Percentiles rank a stretch among this genome's conserved stretches.
phyloP scores from a whole-genome alignment of 176 grass and related monocot genomes.

The Dendrocalamus sinicus region DNA sequence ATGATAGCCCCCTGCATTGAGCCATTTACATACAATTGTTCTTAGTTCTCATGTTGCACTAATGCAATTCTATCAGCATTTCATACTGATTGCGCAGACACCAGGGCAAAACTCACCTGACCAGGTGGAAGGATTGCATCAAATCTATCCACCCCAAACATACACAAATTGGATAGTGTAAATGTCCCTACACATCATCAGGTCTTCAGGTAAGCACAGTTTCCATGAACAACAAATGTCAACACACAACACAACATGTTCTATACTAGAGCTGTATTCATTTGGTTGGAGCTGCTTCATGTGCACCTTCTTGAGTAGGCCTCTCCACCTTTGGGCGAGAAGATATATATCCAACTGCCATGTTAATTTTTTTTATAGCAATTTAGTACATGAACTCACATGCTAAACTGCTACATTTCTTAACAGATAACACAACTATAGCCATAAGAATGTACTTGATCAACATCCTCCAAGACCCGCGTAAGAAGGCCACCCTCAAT shows the following conservation, averaged over 20 bases:
- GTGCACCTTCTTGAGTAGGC: slow-evolving; percentile 76
- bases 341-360: slow-evolving; percentile 89
- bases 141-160: slow-evolving; percentile 96
- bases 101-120: slow-evolving; percentile 61
- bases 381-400: not conserved
- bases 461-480: slow-evolving; percentile 76
- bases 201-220: slow-evolving; percentile 30
- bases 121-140: slow-evolving; percentile 98
- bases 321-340: slow-evolving; percentile 86
- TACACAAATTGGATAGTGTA: slow-evolving; percentile 92
- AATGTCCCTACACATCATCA: slow-evolving; percentile 71
- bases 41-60: not conserved
- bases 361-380: slow-evolving; percentile 29
- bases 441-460: slow-evolving; percentile 61
- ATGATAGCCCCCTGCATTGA: slow-evolving; percentile 87
- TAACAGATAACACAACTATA: not conserved
- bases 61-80: slow-evolving; percentile 26
- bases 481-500: slow-evolving; percentile 91
- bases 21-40: slow-evolving; percentile 23
- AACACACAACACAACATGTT: not conserved
- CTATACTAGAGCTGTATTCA: slow-evolving; percentile 83
- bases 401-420: slow-evolving; percentile 1
- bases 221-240: not conserved
- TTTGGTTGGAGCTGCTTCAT: slow-evolving; percentile 84
- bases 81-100: not conserved